Evolutionary conservation across 2,329 filamentous ascomycete genomes (phyloP), one percentile per base, ranked within the genome.

Genomic region (Bertia moriformis): DNA sequence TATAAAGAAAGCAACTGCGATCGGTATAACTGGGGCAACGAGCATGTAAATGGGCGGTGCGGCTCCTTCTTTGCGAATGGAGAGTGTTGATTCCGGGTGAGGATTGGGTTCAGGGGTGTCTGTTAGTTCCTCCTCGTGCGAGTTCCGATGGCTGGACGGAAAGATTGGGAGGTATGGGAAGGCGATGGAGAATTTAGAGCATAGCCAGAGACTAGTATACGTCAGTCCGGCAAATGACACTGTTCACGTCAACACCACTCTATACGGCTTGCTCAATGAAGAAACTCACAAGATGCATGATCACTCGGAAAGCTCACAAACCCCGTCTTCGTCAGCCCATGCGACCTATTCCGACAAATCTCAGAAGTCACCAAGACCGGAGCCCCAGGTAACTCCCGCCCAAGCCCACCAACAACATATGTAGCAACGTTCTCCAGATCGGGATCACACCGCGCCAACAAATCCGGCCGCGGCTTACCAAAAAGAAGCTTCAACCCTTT

Each of bases 261-360:
- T n/a, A n/a, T n/a, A n/a, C n/a, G n/a, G n/a, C n/a, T n/a, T n/a
- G n/a, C n/a, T n/a, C n/a, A n/a, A n/a, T n/a, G n/a, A 7, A 35
- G 32, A 35, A 7, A 35, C 32, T 10, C 17, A 35, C 32, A 22
- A 38, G 19, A 22, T 22, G 39, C 17, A 29, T 40, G 39, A 12
- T 36, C 39, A 20, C 39, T 40, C 7, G 39, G 39, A 18, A 40
- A 40, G 18, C 39, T 40, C 13, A 14, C 12, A 18, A 39, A 40
- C n/a, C 17, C 39, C 17, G 39, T 36, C 4, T 40, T 30, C 18
- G 13, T 33, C 38, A 22, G 30, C 5, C 5, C 19, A 38, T 17
- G 4, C 10, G 17, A 37, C 10, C 37, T 40, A 7, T 17, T 18
- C 15, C n/a, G 37, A 19, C 39, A 40, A n/a, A 40, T 40, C 10